phyloP scores from a whole-genome alignment of 2,329 filamentous ascomycete genomes.

The Microsporum audouinii region DNA sequence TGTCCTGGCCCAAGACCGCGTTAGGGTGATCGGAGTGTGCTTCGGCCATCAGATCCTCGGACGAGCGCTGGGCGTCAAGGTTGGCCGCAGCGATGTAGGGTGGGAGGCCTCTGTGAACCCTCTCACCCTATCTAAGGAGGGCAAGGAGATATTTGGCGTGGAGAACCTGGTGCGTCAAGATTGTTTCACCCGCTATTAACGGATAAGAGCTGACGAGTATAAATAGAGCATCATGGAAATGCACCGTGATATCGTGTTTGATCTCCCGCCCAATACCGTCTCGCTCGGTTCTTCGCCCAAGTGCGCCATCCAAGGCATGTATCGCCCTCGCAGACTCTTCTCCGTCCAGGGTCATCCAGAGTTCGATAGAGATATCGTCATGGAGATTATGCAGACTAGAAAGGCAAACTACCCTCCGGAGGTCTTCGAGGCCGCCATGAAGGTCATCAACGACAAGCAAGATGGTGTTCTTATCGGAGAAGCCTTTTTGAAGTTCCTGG shows the following conservation, averaged over 20 bases:
- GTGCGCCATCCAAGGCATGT: conserved; percentile 72
- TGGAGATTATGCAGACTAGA: conserved; percentile 54
- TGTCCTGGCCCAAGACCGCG: conserved; percentile 51
- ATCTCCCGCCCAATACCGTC: conserved; percentile 51
- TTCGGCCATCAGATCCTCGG: conserved; percentile 82
- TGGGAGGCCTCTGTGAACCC: conserved; percentile 74
- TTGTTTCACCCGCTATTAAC: background rate
- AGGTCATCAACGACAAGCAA: conserved; percentile 54
- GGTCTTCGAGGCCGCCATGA: conserved; percentile 56
- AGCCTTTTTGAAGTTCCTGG: conserved; percentile 66
- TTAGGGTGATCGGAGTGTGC: conserved; percentile 68
- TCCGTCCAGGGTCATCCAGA: conserved; percentile 82
- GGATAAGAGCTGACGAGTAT: background rate
- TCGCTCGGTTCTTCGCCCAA: conserved; percentile 52
- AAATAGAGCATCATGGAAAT: conserved; percentile 57
- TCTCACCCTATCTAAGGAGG: conserved; percentile 55
- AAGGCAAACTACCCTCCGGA: conserved; percentile 62
- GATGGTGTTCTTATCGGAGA: conserved; percentile 67
- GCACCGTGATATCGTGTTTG: conserved; percentile 66
- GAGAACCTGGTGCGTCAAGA: conserved; percentile 44
- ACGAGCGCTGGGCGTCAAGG: conserved; percentile 56
- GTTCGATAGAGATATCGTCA: conserved; percentile 60
- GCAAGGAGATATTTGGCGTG: conserved; percentile 58
- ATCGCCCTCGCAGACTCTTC: conserved; percentile 53
- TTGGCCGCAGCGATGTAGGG: conserved; percentile 54